Evolutionary conservation across 345 rosid genomes (phyloP).

Genomic region (Eucalyptus polybractea): DNA sequence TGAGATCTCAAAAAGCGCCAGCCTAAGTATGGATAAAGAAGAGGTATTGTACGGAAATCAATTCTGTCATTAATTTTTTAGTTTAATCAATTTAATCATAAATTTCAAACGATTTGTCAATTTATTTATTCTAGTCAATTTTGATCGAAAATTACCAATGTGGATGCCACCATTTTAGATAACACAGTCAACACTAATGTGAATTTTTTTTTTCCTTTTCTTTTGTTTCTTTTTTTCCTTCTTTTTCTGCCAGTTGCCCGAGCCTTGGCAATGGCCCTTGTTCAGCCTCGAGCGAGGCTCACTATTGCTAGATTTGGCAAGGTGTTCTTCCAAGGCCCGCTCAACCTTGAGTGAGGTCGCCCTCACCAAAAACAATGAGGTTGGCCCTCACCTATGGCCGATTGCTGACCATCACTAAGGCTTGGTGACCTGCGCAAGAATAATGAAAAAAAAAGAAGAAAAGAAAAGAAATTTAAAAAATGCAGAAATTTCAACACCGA

Average conservation of each 20-base stretch:
- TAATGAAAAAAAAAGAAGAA: accelerated
- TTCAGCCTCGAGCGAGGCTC: not conserved
- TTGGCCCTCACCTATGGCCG: not conserved
- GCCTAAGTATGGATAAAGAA: not conserved
- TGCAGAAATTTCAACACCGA: accelerated
- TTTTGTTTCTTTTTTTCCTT: too few relatives aligned
- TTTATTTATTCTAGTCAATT: too few relatives aligned
- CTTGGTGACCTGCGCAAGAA: accelerated
- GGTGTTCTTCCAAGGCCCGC: not conserved
- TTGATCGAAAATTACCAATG: accelerated
- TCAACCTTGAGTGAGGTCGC: not conserved
- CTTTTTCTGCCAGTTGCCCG: accelerated
- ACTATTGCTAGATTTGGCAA: not conserved
- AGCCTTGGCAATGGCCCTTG: not conserved
- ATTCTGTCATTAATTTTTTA: too few relatives aligned
- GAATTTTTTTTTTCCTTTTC: too few relatives aligned
- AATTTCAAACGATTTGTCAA: too few relatives aligned
- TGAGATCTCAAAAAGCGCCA: not conserved
- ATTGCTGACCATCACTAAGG: not conserved
- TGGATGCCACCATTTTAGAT: accelerated
- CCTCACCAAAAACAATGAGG: not conserved
- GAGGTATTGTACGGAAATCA: not conserved
- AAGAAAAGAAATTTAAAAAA: too few relatives aligned
- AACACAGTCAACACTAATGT: accelerated
- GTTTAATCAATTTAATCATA: too few relatives aligned